Evolutionary conservation across 2,329 filamentous ascomycete species (phyloP), one percentile per base, ranked within the genome.

Genomic region (Aspergillus neotritici): DNA sequence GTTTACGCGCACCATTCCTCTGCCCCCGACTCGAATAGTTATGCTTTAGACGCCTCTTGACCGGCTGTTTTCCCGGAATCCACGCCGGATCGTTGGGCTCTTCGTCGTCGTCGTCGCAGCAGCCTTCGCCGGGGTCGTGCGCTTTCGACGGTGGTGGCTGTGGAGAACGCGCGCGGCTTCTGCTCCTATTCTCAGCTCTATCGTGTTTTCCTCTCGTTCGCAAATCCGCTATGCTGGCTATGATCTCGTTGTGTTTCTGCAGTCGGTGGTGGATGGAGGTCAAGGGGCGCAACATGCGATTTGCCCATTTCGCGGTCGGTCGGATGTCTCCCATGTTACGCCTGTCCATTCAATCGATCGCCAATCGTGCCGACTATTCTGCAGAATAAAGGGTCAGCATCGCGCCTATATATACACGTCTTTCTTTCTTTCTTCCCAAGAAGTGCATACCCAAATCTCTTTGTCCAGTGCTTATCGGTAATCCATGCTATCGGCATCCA

Each of bases 281-380:
- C 42, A 72, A 54, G 28, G 68, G 69, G 45, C 68, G 65, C 41
- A 72, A 51, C 44, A 69, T 62, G 51, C 67, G 65, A 46, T 68
- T 68, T 42, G 65, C 67, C 67, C 67, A 70, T 63, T 59, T 65
- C 38, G 67, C 63, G 6, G 65, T 70, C 33, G 63, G 55, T 46
- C 61, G 61, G 36, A 66, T 47, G 44, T 68, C 62, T 37, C 65
- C 62, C 64, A 67, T 67, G 17, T 43, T 46, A 41, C 46, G 37
- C 41, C 41, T 28, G 33, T 31, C 4, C 17, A 17, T 3, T 17
- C 17, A 17, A 17, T 17, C 17, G 5, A 25, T 25, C 21, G 21
- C 21, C 21, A 25, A 25, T 25, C 7, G 21, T 25, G 21, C 6
- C 3, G 21, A 9, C 21, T 25, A 9, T 25, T 25, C 6, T 25